phyloP scores from a whole-genome alignment of 225 moss, liverwort and hornwort genomes.

The Physcomitrellopsis africana region DNA sequence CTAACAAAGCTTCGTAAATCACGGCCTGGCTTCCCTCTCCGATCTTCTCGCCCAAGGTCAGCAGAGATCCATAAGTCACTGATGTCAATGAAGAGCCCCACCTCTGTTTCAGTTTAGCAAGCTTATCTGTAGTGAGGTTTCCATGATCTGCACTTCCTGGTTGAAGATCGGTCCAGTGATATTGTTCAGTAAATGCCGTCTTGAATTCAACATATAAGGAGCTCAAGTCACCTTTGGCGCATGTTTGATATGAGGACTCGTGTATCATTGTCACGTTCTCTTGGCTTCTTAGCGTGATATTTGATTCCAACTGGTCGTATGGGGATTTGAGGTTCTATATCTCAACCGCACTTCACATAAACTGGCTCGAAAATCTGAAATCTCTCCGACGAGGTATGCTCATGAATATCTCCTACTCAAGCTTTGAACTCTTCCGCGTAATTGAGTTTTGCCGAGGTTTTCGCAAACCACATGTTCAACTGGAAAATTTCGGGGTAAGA shows the following conservation, averaged over 20 bases:
- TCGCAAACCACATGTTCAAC: neutral
- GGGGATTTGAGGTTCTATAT: neutral
- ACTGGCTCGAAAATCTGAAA: neutral
- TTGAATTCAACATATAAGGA: neutral
- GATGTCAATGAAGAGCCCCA: constrained; percentile 18
- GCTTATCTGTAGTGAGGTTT: neutral
- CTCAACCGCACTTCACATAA: neutral
- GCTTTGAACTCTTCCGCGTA: neutral
- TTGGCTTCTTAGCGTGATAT: neutral
- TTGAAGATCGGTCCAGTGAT: constrained; percentile 29
- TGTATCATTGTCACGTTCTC: neutral
- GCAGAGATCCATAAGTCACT: constrained; percentile 2
- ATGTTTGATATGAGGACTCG: neutral
- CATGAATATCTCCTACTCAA: neutral
- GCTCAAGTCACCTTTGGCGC: neutral
- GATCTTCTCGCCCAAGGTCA: constrained; percentile 24
- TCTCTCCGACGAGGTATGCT: neutral
- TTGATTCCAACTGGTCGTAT: neutral
- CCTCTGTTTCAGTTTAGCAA: constrained; percentile 12
- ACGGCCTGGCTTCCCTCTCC: constrained; percentile 30
- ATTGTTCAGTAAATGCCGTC: constrained; percentile 12
- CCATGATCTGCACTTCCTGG: neutral
- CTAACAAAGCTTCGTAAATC: constrained; percentile 29
- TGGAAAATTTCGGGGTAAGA: neutral
- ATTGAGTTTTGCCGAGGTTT: neutral